Evolutionary conservation across 2,329 filamentous ascomycete genomes (phyloP).

Genomic region (Paecilomyces niveus): DNA sequence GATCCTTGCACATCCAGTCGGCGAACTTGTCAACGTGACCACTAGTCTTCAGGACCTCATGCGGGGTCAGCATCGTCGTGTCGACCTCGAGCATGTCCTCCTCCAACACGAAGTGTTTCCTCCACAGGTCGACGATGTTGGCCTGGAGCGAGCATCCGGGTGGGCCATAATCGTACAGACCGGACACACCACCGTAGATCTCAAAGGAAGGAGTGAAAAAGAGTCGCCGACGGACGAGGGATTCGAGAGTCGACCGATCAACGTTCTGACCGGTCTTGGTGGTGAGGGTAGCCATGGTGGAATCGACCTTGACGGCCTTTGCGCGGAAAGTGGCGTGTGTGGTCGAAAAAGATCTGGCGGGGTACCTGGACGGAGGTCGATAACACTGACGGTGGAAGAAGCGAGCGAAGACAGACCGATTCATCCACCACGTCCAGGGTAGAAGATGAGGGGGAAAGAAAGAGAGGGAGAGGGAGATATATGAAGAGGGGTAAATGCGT

Average conservation of each 20-base stretch:
- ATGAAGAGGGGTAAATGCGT: slow-evolving; percentile 2
- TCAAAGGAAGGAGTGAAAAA: slow-evolving; percentile 97
- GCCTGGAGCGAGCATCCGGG: slow-evolving; percentile 79
- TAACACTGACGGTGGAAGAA: slow-evolving; percentile 27
- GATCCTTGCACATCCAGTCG: slow-evolving; percentile 99
- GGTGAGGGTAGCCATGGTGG: slow-evolving; percentile 55
- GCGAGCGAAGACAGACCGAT: slow-evolving; percentile 29
- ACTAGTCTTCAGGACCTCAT: slow-evolving; percentile 88
- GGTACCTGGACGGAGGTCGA: slow-evolving; percentile 15
- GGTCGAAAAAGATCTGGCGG: slow-evolving; percentile 34
- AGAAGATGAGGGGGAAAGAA: slow-evolving; percentile 10
- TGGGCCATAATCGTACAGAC: slow-evolving; percentile 89
- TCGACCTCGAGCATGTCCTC: slow-evolving; percentile 96
- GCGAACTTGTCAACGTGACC: slow-evolving; percentile 97
- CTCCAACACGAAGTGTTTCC: slow-evolving; percentile 87
- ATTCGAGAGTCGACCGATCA: slow-evolving; percentile 74
- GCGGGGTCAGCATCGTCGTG: slow-evolving; percentile 87
- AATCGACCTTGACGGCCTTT: slow-evolving; percentile 24
- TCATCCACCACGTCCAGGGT: slow-evolving; percentile 30
- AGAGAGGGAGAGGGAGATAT: slow-evolving; percentile 9
- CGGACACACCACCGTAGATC: slow-evolving; percentile 83
- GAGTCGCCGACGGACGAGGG: slow-evolving; percentile 75
- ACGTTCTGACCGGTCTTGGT: slow-evolving; percentile 87
- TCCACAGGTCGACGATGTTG: slow-evolving; percentile 82
- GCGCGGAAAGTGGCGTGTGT: slow-evolving; percentile 25